Evolutionary conservation across 495 filamentous ascomycete species (phyloP), one percentile per base, ranked within the genome.

Genomic region (Xylaria acuta): DNA sequence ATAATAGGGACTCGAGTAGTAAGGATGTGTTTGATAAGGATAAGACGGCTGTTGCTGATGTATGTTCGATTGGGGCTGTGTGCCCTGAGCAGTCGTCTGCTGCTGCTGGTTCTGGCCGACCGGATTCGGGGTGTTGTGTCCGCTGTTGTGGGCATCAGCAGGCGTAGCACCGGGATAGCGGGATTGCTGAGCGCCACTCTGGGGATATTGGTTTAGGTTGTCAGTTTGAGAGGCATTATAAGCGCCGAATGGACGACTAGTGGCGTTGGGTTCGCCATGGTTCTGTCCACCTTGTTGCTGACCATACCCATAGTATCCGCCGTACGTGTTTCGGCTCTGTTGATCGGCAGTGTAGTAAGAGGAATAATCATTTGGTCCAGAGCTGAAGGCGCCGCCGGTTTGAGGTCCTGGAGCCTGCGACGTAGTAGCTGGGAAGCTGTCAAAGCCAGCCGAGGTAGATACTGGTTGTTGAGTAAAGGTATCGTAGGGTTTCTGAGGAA

Each of bases 291-390:
- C 84, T 73, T 89, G 86, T 74, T 93, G 90, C 77, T 93, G 92
- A 47, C 86, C 89, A 80, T 94, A 97, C 20, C 87, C 84, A 76
- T 97, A 96, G 80, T 93, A 94, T 81, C 90, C 92, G 72, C 89
- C 88, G 80, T 95, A 96, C 12, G 89, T 86, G 78, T 90, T 89
- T 53, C 94, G 90, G 69, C 84, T 85, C 76, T 93, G 92, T 63
- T 92, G 89, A 72, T 95, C 92, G n/a, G 91, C 88, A 4, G 92
- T 92, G 76, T 97, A 96, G 84, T 97, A 97, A 0, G 91, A 91
- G 25, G 92, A 93, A 75, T 91, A 95, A 53, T 97, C 92, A 80
- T 87, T 90, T 53, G 93, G 90, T 14, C 92, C 92, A 40, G 93
- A 92, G 76, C 90, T 92, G 76, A 88, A 89, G 51, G 84, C 87